A percentile compares a stretch with the other conserved stretches of the same genome.
Evolutionary conservation across 2,329 filamentous ascomycete genomes (phyloP).

Genomic region (Pseudocercospora cruenta): DNA sequence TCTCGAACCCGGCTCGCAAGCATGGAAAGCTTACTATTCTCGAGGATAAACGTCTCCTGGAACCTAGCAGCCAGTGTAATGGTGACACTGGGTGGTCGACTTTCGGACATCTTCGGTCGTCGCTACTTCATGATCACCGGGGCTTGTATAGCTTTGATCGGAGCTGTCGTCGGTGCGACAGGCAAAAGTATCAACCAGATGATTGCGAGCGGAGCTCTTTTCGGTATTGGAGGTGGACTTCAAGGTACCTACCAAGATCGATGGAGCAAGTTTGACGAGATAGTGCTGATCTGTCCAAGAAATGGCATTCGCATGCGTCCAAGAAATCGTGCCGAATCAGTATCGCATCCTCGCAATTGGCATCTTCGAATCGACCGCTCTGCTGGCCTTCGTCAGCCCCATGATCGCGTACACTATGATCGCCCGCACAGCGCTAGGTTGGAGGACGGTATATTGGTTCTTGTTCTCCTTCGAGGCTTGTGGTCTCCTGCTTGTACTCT

Average conservation of each 20-base stretch:
- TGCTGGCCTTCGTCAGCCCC: slow-evolving; percentile 30
- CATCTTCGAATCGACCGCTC: slow-evolving; percentile 26
- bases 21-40: not conserved
- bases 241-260: slow-evolving; percentile 16
- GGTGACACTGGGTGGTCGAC: slow-evolving; percentile 12
- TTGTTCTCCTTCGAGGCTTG: slow-evolving; percentile 22
- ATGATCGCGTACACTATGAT: slow-evolving; percentile 24
- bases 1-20: not conserved
- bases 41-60: slow-evolving; percentile 21
- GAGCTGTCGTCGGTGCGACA: slow-evolving; percentile 35
- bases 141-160: slow-evolving; percentile 30
- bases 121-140: slow-evolving; percentile 44
- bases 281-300: slow-evolving; percentile 7
- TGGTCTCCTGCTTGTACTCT: slow-evolving; percentile 38
- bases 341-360: slow-evolving; percentile 38
- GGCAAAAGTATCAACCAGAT: slow-evolving; percentile 34
- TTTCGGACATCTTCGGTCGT: slow-evolving; percentile 29
- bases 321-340: slow-evolving; percentile 38
- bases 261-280: not conserved
- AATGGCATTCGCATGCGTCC: slow-evolving; percentile 34
- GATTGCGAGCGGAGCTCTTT: slow-evolving; percentile 34
- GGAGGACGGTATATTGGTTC: slow-evolving; percentile 23
- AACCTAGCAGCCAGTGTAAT: slow-evolving; percentile 22
- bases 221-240: slow-evolving; percentile 34
- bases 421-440: slow-evolving; percentile 11